A percentile compares a stretch with the other conserved stretches of the same genome.
Evolutionary conservation across 768 basidiomycete genomes (phyloP).

Genomic region (Kwoniella heveanensis): DNA sequence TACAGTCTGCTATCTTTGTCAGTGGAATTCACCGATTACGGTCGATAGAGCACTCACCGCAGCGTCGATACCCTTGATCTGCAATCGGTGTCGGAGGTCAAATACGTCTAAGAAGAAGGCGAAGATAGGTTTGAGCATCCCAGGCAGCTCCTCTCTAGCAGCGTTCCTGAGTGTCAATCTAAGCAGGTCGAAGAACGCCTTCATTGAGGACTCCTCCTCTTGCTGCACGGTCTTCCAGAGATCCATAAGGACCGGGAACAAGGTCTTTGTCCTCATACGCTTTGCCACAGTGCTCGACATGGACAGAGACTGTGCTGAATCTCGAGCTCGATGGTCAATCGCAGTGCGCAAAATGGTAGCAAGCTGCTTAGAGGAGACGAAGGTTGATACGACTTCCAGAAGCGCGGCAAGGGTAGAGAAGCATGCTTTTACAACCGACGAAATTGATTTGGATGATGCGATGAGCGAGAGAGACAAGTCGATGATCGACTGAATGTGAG

Average conservation of each 20-base stretch:
- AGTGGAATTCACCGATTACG: neutral
- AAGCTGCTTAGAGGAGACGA: slow-evolving; percentile 58
- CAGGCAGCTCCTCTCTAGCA: slow-evolving; percentile 66
- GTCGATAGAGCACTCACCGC: slow-evolving; percentile 27
- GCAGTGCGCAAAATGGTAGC: slow-evolving; percentile 29
- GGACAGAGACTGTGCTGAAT: slow-evolving; percentile 42
- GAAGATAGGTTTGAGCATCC: slow-evolving; percentile 69
- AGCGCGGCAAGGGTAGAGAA: slow-evolving; percentile 65
- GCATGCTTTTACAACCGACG: slow-evolving; percentile 30
- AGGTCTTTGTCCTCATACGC: slow-evolving; percentile 66
- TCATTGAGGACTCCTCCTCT: slow-evolving; percentile 39
- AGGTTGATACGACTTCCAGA: slow-evolving; percentile 74
- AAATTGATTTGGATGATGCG: slow-evolving; percentile 18
- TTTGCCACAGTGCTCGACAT: slow-evolving; percentile 72
- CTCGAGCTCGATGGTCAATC: slow-evolving; percentile 30
- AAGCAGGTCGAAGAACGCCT: slow-evolving; percentile 70
- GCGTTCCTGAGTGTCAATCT: slow-evolving; percentile 68
- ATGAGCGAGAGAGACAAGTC: slow-evolving; percentile 60
- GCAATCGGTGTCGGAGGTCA: slow-evolving; percentile 60
- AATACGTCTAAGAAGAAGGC: slow-evolving; percentile 78
- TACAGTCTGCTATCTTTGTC: slow-evolving; percentile 24
- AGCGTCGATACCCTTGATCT: slow-evolving; percentile 33
- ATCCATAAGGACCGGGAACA: slow-evolving; percentile 66
- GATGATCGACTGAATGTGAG: slow-evolving; percentile 74
- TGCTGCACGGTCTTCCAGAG: slow-evolving; percentile 54